A percentile compares a stretch with the other conserved stretches of the same genome.
phyloP scores from a whole-genome alignment of 2,329 filamentous ascomycete genomes.

The Aspergillus sp. region DNA sequence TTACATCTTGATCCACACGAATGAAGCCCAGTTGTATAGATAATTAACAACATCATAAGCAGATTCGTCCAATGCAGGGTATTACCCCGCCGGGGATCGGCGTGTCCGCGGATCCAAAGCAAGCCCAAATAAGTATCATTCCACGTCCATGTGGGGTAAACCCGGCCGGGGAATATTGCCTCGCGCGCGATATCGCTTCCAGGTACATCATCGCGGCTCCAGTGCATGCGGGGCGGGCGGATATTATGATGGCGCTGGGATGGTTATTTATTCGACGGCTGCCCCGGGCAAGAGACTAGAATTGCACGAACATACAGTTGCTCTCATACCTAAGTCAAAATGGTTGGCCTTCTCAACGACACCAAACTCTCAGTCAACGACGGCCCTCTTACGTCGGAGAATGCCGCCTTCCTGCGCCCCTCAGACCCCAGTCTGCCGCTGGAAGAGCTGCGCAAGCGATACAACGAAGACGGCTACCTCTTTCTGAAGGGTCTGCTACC shows the following conservation, averaged over 20 bases:
- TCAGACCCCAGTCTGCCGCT: constrained; percentile 47
- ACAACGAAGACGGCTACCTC: constrained; percentile 53
- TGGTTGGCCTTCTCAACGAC: constrained; percentile 13
- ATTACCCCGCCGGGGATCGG: background rate
- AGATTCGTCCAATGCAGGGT: too few species aligned
- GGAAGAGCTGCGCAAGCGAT: constrained; percentile 48
- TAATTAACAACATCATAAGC: background rate
- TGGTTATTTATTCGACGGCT: too few species aligned
- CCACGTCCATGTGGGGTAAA: constrained; percentile 1
- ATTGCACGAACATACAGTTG: background rate
- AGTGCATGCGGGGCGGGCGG: too few species aligned
- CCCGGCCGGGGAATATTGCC: constrained; percentile 3
- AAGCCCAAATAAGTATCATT: background rate
- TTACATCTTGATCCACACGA: background rate
- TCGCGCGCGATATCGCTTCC: background rate
- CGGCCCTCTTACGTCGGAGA: constrained; percentile 44
- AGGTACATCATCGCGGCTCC: too few species aligned
- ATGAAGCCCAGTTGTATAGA: background rate
- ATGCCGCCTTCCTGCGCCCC: constrained; percentile 42
- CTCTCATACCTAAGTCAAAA: background rate
- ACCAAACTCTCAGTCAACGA: constrained; percentile 39
- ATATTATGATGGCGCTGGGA: too few species aligned
- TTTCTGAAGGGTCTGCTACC: constrained; percentile 56
- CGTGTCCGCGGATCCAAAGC: background rate
- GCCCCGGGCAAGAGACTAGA: too few species aligned